Evolutionary conservation across 2,329 filamentous ascomycete genomes (phyloP).

Genomic region (Fusarium aywerte): DNA sequence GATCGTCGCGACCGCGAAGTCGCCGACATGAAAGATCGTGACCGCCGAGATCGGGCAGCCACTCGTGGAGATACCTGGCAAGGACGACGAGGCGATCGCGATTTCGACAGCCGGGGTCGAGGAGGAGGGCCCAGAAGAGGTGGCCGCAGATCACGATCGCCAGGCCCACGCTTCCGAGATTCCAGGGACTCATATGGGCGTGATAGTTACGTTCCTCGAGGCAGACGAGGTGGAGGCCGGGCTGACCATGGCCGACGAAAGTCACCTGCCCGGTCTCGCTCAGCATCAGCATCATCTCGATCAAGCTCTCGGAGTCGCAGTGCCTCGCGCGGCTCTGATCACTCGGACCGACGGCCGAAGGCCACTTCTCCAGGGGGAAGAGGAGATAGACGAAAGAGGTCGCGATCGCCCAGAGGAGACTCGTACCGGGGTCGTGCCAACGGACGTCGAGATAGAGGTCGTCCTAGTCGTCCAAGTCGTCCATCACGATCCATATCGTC

Average conservation of each 20-base stretch:
- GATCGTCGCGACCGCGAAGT: conserved; percentile 77
- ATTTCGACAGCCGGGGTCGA: conserved; percentile 55
- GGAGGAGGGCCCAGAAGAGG: conserved; percentile 59
- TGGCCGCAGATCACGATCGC: conserved; percentile 60
- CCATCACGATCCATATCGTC: conserved; percentile 53
- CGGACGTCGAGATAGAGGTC: conserved; percentile 38
- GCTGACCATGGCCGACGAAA: conserved; percentile 55
- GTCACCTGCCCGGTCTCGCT: conserved; percentile 50
- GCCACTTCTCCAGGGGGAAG: conserved; percentile 50
- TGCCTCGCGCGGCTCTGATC: conserved; percentile 47
- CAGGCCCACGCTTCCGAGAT: conserved; percentile 57
- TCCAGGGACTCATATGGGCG: conserved; percentile 58
- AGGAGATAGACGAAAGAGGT: conserved; percentile 53
- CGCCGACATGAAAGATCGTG: conserved; percentile 73
- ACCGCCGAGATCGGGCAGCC: conserved; percentile 65
- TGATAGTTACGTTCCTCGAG: conserved; percentile 65
- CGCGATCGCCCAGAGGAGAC: conserved; percentile 51
- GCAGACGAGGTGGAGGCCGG: conserved; percentile 53
- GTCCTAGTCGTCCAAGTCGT: conserved; percentile 41
- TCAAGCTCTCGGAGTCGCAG: conserved; percentile 51
- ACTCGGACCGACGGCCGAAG: conserved; percentile 50
- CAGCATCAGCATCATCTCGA: conserved; percentile 47
- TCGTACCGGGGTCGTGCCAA: conserved; percentile 44
- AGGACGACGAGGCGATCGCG: conserved; percentile 64
- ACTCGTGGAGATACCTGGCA: conserved; percentile 65